These are phyloP conservation scores for Cryphonectria nitschkei DNA, from an alignment of 2,329 filamentous ascomycete genomes.

Conservation along the genomic window DNA sequence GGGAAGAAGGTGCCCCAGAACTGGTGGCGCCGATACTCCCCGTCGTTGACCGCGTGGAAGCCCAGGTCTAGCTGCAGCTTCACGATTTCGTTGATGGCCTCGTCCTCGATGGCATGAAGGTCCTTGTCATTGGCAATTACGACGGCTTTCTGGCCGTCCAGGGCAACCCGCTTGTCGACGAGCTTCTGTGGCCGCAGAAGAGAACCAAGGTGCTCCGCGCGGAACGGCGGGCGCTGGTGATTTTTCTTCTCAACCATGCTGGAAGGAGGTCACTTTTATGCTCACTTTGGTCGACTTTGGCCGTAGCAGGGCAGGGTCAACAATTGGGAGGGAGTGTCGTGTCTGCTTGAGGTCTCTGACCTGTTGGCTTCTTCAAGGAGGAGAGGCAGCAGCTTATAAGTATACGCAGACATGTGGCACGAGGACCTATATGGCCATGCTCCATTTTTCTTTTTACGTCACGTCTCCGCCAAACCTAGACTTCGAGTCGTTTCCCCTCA, in stretches of 20 bases:
- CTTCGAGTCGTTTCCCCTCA: not conserved
- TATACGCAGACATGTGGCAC: not conserved
- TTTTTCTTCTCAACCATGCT: conserved; percentile 27
- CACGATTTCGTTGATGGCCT: conserved; percentile 62
- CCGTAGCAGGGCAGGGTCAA: not conserved
- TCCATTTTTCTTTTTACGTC: conserved; percentile 2
- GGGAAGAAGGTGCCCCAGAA: conserved; percentile 42
- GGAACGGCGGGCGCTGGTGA: conserved; percentile 58
- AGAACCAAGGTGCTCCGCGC: conserved; percentile 77
- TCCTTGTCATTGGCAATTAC: conserved; percentile 44
- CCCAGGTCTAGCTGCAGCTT: conserved; percentile 61
- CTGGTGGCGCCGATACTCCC: conserved; percentile 56
- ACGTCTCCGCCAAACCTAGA: not conserved
- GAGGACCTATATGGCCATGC: not conserved
- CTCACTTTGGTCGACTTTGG: no score
- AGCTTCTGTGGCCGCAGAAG: conserved; percentile 71
- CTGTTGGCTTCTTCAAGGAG: not conserved
- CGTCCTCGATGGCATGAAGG: conserved; percentile 58
- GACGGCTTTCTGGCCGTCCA: conserved; percentile 43
- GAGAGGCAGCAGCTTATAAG: not conserved
- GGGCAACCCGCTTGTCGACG: conserved; percentile 47
- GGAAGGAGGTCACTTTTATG: not conserved
- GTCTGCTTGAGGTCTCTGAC: not conserved
- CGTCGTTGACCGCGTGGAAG: conserved; percentile 61
- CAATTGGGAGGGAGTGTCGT: not conserved